A percentile compares a stretch with the other conserved stretches of the same genome.
These are phyloP conservation scores for Annulohypoxylon stygium DNA, from an alignment of 495 filamentous ascomycete genomes.

Conservation along the genomic window DNA sequence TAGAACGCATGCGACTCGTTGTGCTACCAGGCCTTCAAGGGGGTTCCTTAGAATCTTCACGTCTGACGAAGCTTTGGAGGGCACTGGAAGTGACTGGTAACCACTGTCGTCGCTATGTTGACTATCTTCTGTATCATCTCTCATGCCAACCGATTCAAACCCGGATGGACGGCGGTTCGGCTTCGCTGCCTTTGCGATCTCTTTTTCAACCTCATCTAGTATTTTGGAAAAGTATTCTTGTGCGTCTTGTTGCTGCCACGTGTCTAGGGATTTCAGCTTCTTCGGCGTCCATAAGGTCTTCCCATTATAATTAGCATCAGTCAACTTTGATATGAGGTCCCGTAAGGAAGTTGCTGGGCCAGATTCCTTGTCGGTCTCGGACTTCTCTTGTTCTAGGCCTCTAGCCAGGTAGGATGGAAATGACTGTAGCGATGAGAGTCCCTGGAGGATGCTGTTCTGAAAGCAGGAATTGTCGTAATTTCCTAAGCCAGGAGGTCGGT, in stretches of 20 bases:
- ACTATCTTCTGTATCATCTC: constrained; percentile 56
- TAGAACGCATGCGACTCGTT: constrained; percentile 86
- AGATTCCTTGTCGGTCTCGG: constrained; percentile 38
- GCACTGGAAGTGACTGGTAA: constrained; percentile 55
- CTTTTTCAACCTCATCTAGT: constrained; percentile 86
- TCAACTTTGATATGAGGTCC: constrained; percentile 74
- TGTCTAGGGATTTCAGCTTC: constrained; percentile 86
- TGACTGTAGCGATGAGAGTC: constrained; percentile 79
- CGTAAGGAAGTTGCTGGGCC: constrained; percentile 65
- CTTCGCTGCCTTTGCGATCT: constrained; percentile 66
- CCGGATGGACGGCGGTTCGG: constrained; percentile 55
- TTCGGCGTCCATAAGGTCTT: constrained; percentile 80
- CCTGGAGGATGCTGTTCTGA: constrained; percentile 95
- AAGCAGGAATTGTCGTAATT: constrained; percentile 98
- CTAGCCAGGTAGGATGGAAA: constrained; percentile 67
- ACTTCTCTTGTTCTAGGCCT: constrained; percentile 52
- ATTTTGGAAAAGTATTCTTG: constrained; percentile 97
- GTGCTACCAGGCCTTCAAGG: constrained; percentile 87
- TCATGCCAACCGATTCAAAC: constrained; percentile 47
- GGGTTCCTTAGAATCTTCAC: constrained; percentile 64
- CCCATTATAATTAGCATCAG: constrained; percentile 74
- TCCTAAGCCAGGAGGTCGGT: constrained; percentile 80
- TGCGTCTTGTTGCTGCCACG: constrained; percentile 96
- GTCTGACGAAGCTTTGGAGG: constrained; percentile 45
- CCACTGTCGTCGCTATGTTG: constrained; percentile 65